Percentiles rank a stretch among this genome's conserved stretches.
These are phyloP conservation scores for Penicillium coffeae DNA, from an alignment of 495 filamentous ascomycete genomes.

Conservation along the genomic window DNA sequence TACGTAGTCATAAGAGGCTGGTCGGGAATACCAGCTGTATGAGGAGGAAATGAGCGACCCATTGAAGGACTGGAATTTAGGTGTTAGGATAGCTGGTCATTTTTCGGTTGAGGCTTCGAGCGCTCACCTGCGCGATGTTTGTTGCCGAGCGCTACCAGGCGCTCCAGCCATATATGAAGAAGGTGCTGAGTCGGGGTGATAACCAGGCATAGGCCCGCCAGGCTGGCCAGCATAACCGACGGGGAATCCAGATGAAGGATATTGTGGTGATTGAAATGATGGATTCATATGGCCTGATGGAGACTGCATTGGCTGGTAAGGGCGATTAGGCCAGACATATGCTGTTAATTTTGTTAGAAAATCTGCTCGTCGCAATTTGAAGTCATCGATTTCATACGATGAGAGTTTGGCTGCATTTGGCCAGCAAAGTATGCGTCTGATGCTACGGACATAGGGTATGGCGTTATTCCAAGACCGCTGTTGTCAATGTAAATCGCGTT, in stretches of 20 bases:
- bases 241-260: slow-evolving; percentile 13
- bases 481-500: slow-evolving; percentile 1
- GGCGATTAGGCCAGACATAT: slow-evolving; percentile 24
- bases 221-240: slow-evolving; percentile 14
- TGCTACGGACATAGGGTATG: slow-evolving; percentile 26
- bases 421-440: slow-evolving; percentile 23
- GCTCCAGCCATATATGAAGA: slow-evolving; percentile 16
- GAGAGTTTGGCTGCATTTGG: slow-evolving; percentile 24
- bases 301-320: slow-evolving; percentile 16
- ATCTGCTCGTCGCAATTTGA: neutral
- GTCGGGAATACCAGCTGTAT: slow-evolving; percentile 10
- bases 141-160: slow-evolving; percentile 11
- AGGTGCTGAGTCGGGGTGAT: slow-evolving; percentile 12
- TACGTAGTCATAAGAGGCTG: slow-evolving; percentile 22
- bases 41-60: slow-evolving; percentile 14
- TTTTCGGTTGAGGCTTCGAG: neutral
- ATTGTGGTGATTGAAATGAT: slow-evolving; percentile 17
- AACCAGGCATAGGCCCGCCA: slow-evolving; percentile 5
- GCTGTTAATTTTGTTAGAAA: slow-evolving; percentile 13
- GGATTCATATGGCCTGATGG: slow-evolving; percentile 16
- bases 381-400: too few species aligned
- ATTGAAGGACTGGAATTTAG: slow-evolving; percentile 20
- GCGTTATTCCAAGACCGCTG: slow-evolving; percentile 19
- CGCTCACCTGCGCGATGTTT: slow-evolving; percentile 17
- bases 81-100: too few species aligned